Percentiles rank a stretch among this genome's conserved stretches.
Evolutionary conservation across 495 filamentous ascomycete species (phyloP).

Genomic region (Neurospora sublineolata): DNA sequence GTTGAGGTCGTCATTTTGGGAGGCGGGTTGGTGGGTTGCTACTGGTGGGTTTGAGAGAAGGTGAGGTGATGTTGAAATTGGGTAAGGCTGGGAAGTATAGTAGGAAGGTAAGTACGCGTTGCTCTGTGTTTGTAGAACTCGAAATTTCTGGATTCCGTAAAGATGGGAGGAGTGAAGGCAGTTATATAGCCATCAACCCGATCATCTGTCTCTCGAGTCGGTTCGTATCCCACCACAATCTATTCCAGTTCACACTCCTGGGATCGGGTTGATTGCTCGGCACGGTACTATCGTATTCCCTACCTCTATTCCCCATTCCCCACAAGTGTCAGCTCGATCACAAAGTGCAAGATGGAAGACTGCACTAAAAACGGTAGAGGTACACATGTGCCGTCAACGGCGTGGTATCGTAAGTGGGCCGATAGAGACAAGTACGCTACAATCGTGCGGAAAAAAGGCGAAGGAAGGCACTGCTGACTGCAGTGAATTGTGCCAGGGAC

Average conservation of each 20-base stretch:
- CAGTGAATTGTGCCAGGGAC: not conserved
- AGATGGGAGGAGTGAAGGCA: not conserved
- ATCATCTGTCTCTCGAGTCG: not conserved
- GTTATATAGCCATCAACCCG: not conserved
- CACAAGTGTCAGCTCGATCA: not conserved
- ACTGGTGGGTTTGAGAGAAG: not conserved
- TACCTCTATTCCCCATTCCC: not conserved
- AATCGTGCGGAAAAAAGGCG: not conserved
- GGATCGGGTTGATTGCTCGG: not conserved
- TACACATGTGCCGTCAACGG: not conserved
- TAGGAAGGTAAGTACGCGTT: not conserved
- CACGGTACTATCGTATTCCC: not conserved
- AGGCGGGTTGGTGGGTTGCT: not conserved
- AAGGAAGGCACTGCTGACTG: not conserved
- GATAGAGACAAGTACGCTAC: not conserved
- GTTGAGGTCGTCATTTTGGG: not conserved
- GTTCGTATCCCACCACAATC: not conserved
- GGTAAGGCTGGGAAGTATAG: not conserved
- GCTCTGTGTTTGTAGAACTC: not conserved
- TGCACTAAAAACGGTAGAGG: not conserved
- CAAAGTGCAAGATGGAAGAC: not conserved
- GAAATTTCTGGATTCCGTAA: not conserved
- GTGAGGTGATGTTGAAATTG: not conserved
- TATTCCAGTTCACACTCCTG: not conserved
- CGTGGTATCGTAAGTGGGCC: not conserved